Conservation (phyloP, 164 flowering plant species). For the Berberis vulgaris region DNA sequence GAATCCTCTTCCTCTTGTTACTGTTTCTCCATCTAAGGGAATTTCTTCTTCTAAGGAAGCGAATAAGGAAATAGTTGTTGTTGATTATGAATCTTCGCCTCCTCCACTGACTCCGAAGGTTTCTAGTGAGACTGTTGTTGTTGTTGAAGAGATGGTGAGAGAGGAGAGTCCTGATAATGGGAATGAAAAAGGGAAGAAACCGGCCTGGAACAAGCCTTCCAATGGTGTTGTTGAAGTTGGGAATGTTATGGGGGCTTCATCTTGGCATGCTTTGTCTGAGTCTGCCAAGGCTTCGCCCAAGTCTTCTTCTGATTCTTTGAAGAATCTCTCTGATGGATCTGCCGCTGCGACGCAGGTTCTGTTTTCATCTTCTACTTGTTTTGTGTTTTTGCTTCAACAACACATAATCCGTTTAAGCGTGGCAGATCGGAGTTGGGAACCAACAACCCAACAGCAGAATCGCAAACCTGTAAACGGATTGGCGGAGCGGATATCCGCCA, state of each 20-base stretch:
- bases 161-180: background rate
- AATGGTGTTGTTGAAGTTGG: slow-evolving; percentile 19
- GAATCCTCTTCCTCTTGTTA: background rate
- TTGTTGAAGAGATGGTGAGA: background rate
- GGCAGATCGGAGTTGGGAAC: too few relatives aligned
- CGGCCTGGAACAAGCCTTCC: slow-evolving; percentile 59
- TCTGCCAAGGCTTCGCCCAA: too few relatives aligned
- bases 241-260: too few relatives aligned
- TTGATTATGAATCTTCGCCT: too few relatives aligned
- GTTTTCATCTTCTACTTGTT: background rate
- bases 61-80: background rate
- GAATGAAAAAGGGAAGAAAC: slow-evolving; percentile 20
- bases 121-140: background rate
- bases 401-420: too few relatives aligned
- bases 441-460: too few relatives aligned
- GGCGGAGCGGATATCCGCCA: too few relatives aligned
- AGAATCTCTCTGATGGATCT: slow-evolving; percentile 37
- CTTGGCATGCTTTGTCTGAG: too few relatives aligned
- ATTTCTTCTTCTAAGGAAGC: slow-evolving; percentile 3
- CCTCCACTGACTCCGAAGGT: background rate
- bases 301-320: slow-evolving; percentile 21
- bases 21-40: slow-evolving; percentile 3
- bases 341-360: slow-evolving; percentile 13
- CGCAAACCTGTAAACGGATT: too few relatives aligned
- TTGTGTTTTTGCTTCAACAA: background rate